Evolutionary conservation across 176 grass and related monocot species (phyloP), one percentile per base, ranked within the genome.

Genomic region (Aegilops tauschii): DNA sequence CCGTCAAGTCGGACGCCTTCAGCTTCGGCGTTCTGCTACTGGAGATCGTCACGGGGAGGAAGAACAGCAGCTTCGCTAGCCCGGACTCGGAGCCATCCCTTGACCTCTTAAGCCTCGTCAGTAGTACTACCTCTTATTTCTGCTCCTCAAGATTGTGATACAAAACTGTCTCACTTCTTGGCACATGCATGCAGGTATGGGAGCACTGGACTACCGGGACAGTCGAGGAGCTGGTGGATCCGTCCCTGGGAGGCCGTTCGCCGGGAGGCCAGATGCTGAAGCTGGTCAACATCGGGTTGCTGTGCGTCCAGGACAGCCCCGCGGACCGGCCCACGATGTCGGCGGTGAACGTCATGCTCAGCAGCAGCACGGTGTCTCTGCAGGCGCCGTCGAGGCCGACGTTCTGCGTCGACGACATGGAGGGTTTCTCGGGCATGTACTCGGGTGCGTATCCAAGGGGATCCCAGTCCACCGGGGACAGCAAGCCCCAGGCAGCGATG

Each of bases 271-370:
- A 94, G 76, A 83, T 89, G 63, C 17, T 82, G 52, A 83, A 82
- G 79, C 76, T 72, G 13, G 50, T 95, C 12, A 86, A 93, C 82
- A 65, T 93, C 37, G 92, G 80, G 18, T 34, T 97, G 40, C 79
- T 93, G 5, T 97, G 95, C 31, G 87, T 93, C 27, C 95, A 97
- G 77, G 92, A 97, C 45, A 77, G 36, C 69, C 86, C 80, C 7
- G 29, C 45, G 16, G 77, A 95, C 3, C 44, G 93, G 76, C 91
- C 93, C n/a, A 67, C 12, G 40, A 89, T 93, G 88, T 91, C 86
- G 37, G 52, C 84, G 6, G 88, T 91, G 35, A 86, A 65, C 12
- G 87, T 89, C 39, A 93, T 95, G 93, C 86, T 95, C 5, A 77
- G 87, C 79, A 82, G 86, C 58, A 63, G 82, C 52, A 91, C 86